Evolutionary conservation across 306 rosid species (phyloP), one percentile per base, ranked within the genome.

Genomic region (Boehmeria nivea): DNA sequence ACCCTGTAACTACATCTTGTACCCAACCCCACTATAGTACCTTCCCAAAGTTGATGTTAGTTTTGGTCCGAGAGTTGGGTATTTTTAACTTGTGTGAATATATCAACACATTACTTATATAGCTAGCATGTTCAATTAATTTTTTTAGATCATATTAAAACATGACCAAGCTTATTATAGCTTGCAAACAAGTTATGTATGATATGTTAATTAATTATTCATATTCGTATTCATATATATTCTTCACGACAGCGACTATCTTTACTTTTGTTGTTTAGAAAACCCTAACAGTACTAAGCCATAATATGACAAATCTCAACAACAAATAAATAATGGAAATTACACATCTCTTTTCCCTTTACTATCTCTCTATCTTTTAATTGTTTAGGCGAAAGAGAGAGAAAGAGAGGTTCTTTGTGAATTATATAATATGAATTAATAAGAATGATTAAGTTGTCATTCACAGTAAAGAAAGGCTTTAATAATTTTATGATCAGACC

Each of bases 401-500:
- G 27, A 19, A 4, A n/a, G 26, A 31, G 27, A 38, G 24, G 46
- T 31, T 31, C 36, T 31, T 31, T 4, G 36, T 4, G 36, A 31
- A 31, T 31, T 31, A 31, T 31, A 31, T 31, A 31, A 31, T 4
- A 31, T 31, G 36, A 6, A 31, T n/a, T 4, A 31, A 19, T 25
- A 45, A 11, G 64, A 43, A 39, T 60, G 63, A 66, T 47, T 65
- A 63, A 65, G 72, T 49, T 60, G 76, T 73, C 55, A 46, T 66
- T 73, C 52, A 57, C 48, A 48, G 31, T 39, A 67, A 63, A 51
- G 46, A 55, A 59, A 54, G 36, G 49, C 42, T 51, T 50, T 63
- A 69, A 71, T 72, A 64, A 72, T 63, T 34, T 40, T 5, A 14
- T 43, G 76, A 66, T 23, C 37, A 73, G 76, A 45, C 83, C 83